Percentiles rank a stretch among this genome's conserved stretches.
Conservation (phyloP, 164 flowering plant genomes). For the Liriodendron chinense region DNA sequence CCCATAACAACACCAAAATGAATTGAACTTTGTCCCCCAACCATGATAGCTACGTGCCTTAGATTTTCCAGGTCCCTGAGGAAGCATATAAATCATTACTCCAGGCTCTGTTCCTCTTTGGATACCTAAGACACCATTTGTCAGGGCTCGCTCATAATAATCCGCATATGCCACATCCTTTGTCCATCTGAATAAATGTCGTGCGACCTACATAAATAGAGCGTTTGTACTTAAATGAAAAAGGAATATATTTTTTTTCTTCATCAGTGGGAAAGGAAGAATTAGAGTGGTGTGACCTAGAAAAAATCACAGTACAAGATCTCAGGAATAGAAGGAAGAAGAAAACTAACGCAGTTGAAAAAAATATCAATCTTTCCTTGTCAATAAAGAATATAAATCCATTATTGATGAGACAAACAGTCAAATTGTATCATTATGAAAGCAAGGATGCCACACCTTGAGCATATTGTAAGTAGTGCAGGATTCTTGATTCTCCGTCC, state of each 20-base stretch:
- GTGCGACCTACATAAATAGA: conserved; percentile 55
- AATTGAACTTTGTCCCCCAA: conserved; percentile 69
- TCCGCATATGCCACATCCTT: conserved; percentile 86
- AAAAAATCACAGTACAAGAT: background rate
- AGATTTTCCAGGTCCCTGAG: conserved; percentile 66
- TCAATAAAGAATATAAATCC: too few relatives aligned
- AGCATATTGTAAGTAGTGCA: conserved; percentile 97
- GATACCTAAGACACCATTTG: conserved; percentile 82
- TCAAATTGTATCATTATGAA: background rate
- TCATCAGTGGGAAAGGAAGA: background rate
- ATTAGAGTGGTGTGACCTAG: background rate
- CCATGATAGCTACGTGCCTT: conserved; percentile 68
- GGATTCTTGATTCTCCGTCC: conserved; percentile 81
- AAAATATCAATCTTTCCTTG: background rate
- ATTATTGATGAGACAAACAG: background rate
- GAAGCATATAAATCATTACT: conserved; percentile 93
- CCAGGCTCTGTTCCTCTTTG: conserved; percentile 89
- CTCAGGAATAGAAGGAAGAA: background rate
- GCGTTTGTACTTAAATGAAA: background rate
- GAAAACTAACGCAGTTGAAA: background rate
- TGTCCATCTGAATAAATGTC: conserved; percentile 86
- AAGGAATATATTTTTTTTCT: background rate
- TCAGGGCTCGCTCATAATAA: conserved; percentile 86
- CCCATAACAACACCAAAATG: conserved; percentile 99
- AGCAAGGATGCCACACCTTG: conserved; percentile 45